Percentiles rank a stretch among this genome's conserved stretches.
Conservation (phyloP, 139 green algal genomes). For the Asterochloris sp. region DNA sequence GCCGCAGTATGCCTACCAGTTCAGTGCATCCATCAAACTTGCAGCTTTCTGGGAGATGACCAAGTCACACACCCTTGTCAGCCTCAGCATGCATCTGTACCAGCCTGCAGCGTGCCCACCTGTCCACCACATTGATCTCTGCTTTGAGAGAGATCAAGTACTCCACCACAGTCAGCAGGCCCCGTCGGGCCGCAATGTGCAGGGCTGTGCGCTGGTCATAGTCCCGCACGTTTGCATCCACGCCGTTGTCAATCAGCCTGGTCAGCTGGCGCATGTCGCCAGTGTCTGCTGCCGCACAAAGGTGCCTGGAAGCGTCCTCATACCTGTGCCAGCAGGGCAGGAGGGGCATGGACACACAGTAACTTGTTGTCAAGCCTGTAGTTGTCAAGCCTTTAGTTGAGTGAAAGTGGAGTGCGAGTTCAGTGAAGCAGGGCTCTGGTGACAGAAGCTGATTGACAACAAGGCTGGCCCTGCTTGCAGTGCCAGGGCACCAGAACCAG, state of each 20-base stretch:
- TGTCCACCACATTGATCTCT: slow-evolving; percentile 28
- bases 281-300: slow-evolving; percentile 19
- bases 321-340: slow-evolving; percentile 1
- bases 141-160: slow-evolving; percentile 26
- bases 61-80: too few species aligned
- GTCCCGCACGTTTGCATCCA: slow-evolving; percentile 37
- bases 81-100: too few species aligned
- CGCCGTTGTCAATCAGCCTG: slow-evolving; percentile 32
- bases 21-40: too few species aligned
- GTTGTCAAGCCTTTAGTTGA: neutral
- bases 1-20: too few species aligned
- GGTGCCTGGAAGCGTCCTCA: slow-evolving; percentile 19
- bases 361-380: neutral
- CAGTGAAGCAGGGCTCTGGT: neutral
- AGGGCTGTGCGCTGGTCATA: slow-evolving; percentile 49
- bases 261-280: slow-evolving; percentile 23
- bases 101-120: neutral
- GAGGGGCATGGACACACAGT: too few species aligned
- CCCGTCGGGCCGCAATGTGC: slow-evolving; percentile 35
- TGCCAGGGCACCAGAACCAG: too few species aligned
- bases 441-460: neutral
- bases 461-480: too few species aligned
- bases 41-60: too few species aligned
- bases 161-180: slow-evolving; percentile 29
- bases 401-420: neutral